phyloP scores from a whole-genome alignment of 306 rosid species.

The Malus sylvestris region DNA sequence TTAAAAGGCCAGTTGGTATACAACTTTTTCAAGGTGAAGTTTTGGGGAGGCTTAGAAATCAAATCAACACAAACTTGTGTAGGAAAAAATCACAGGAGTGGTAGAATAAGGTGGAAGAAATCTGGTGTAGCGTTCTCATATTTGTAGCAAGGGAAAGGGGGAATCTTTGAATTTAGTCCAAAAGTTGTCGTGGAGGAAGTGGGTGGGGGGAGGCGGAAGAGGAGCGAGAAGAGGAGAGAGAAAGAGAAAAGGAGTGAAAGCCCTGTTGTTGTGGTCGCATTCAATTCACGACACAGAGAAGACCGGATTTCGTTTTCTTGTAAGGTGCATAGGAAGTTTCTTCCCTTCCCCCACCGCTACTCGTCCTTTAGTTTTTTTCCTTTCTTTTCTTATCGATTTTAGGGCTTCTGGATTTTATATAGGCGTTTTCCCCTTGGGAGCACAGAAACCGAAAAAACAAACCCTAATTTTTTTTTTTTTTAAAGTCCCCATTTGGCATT shows the following conservation, averaged over 20 bases:
- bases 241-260: constrained; percentile 15
- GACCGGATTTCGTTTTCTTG: constrained; percentile 44
- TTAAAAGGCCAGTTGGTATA: neutral
- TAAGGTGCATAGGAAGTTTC: constrained; percentile 47
- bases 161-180: constrained; percentile 3
- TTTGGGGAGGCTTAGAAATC: constrained; percentile 1
- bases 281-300: constrained; percentile 39
- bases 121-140: constrained; percentile 33
- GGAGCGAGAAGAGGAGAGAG: neutral
- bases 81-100: constrained; percentile 20
- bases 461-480: neutral
- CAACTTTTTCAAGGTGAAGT: constrained; percentile 16
- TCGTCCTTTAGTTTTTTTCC: neutral
- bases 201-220: neutral
- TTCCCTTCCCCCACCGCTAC: constrained; percentile 12
- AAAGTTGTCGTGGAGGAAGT: neutral
- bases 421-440: neutral
- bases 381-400: neutral
- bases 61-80: constrained; percentile 23
- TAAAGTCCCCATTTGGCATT: too few relatives aligned
- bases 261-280: constrained; percentile 41
- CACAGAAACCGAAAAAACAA: neutral
- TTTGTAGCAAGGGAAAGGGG: constrained; percentile 37
- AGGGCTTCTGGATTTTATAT: neutral
- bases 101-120: constrained; percentile 37